Base-by-base conservation (phyloP, 495 filamentous ascomycete species). In the Lophiotrema nucula region DNA sequence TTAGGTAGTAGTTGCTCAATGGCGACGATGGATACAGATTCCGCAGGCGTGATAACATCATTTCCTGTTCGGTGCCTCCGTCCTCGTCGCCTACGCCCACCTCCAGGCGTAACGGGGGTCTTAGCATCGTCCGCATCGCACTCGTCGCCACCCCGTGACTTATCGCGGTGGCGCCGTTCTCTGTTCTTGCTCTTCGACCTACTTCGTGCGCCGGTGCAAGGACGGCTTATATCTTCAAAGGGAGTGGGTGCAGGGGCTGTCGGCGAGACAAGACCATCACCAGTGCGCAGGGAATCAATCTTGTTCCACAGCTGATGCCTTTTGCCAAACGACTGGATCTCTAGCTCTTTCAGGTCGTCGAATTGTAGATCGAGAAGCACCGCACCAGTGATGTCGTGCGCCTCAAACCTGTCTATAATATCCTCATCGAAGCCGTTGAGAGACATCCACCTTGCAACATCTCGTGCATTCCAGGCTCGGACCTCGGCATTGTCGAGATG, bases 321-420 rank as follows among this genome's bases (percentile, higher is more conserved):
- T 61, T 92, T 90, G 15, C 93, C 93, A 72, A 97, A 97, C 0
- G 93, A 97, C n/a, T 79, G 73, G 56, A 98, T 95, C 19, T 87
- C 87, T 4, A 97, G 83, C 73, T 98, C 93, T 66, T 91, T 90
- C n/a, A 98, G 77, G 67, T 97, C 91, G 28, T 96, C 89, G 62
- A 88, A 82, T 66, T 95, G 87, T n/a, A 98, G 75, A 15, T 88
- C 85, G 22, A 92, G 82, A 1, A 98, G 77, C 46, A 97, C 84
- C 2, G 83, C 73, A 0, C 93, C 93, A 21, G 85, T 86, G 69
- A 98, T 97, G 67, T 98, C 93, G 71, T 98, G 92, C 60, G 81
- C 77, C 52, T 88, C 78, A 62, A 98, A 97, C 65, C 85, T 88
- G 48, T 95, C 83, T n/a, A 92, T 80, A 35, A 91, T 74, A 0